phyloP scores from a whole-genome alignment of 1,139 yeast species.

The Candida freyschussii region DNA sequence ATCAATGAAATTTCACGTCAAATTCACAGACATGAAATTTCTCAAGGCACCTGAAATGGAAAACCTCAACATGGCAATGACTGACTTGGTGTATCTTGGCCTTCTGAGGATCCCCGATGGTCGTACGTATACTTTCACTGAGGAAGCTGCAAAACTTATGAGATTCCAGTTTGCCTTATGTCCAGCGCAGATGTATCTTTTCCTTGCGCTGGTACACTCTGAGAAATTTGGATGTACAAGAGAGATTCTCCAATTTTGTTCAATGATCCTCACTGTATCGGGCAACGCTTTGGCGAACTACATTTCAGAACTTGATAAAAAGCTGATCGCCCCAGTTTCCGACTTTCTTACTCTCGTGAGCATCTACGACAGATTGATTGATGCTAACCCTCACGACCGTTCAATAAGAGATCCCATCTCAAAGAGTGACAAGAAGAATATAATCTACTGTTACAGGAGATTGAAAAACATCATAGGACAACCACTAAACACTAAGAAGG shows the following conservation, averaged over 20 bases:
- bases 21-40: constrained; percentile 7
- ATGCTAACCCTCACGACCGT: not conserved
- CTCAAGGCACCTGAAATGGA: constrained; percentile 13
- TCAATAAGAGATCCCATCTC: constrained; percentile 6
- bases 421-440: constrained; percentile 1
- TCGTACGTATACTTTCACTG: constrained; percentile 4
- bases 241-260: constrained; percentile 5
- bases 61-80: constrained; percentile 3
- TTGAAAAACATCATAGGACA: not conserved
- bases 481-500: too few relatives aligned
- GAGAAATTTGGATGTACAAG: constrained; percentile 1
- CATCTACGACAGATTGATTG: constrained; percentile 2
- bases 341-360: constrained; percentile 8
- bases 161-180: constrained; percentile 5
- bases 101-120: constrained; percentile 5
- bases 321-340: constrained; percentile 5
- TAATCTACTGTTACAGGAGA: constrained; percentile 1
- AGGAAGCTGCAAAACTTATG: constrained; percentile 3
- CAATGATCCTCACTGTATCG: constrained; percentile 5
- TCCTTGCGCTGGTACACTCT: constrained; percentile 4
- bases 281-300: constrained; percentile 6
- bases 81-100: constrained; percentile 10
- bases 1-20: constrained; percentile 1
- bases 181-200: constrained; percentile 2
- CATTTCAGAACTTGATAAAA: constrained; percentile 5